Conservation (phyloP, 441 rosid species). For the Euphorbia corollata region DNA sequence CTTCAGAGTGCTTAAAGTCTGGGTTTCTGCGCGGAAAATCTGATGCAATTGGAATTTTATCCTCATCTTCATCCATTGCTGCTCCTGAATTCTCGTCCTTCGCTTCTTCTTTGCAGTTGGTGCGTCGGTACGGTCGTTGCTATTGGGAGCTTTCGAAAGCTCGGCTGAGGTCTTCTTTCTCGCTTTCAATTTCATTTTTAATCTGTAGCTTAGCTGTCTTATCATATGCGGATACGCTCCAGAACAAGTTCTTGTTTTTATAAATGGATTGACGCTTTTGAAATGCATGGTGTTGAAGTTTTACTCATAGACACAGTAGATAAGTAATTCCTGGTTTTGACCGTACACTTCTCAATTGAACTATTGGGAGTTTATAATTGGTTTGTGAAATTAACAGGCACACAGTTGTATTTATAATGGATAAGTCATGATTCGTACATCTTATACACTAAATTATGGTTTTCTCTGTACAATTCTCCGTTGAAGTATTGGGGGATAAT, state of each 20-base stretch:
- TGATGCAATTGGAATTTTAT: conserved; percentile 34
- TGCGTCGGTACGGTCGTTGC: conserved; percentile 62
- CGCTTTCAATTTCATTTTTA: neutral
- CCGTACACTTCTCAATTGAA: neutral
- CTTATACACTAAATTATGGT: neutral
- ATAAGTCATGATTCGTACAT: neutral
- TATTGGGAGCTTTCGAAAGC: conserved; percentile 96
- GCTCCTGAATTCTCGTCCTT: conserved; percentile 23
- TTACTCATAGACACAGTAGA: neutral
- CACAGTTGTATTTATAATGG: neutral
- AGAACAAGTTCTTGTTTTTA: neutral
- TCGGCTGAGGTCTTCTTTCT: conserved; percentile 57
- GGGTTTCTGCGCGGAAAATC: conserved; percentile 29
- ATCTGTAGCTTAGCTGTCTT: neutral
- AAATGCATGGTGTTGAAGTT: no score
- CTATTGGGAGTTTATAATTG: neutral
- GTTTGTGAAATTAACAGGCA: conserved; percentile 2
- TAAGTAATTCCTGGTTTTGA: neutral
- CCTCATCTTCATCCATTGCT: conserved; percentile 25
- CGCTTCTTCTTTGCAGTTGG: conserved; percentile 25
- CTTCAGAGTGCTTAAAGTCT: conserved; percentile 28
- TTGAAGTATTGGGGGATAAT: neutral
- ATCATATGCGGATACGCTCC: neutral
- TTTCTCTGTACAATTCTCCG: neutral
- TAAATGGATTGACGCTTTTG: neutral